Evolutionary conservation across 805 yeast species (phyloP).

Genomic region (Teunomyces aglyptinius): DNA sequence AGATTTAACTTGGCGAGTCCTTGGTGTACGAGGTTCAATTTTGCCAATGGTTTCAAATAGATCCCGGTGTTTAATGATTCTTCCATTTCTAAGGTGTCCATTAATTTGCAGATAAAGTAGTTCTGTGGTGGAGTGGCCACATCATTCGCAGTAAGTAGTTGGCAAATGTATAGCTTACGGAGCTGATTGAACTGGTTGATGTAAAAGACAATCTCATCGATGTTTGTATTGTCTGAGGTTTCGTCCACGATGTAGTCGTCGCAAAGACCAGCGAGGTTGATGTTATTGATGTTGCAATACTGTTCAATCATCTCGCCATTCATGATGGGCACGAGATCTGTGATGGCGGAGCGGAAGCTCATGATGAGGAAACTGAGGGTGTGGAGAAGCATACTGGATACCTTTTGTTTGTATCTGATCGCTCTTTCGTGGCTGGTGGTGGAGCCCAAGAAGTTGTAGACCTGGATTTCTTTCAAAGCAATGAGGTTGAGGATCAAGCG

Average conservation of each 20-base stretch:
- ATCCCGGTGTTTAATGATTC: background rate
- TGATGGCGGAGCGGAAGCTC: conserved; percentile 27
- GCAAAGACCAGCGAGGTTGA: conserved; percentile 20
- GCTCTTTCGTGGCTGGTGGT: background rate
- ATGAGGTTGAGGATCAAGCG: conserved; percentile 32
- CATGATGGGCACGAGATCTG: conserved; percentile 27
- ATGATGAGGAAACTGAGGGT: conserved; percentile 27
- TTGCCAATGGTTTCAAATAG: conserved; percentile 12
- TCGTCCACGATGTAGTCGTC: background rate
- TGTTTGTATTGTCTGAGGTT: conserved; percentile 5
- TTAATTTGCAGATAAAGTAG: conserved; percentile 31
- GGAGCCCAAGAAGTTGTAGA: conserved; percentile 18
- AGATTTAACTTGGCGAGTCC: conserved; percentile 24
- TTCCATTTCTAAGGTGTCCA: conserved; percentile 16
- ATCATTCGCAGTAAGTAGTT: conserved; percentile 37
- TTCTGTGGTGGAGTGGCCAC: conserved; percentile 18
- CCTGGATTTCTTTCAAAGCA: conserved; percentile 28
- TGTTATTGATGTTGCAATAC: conserved; percentile 38
- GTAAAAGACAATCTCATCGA: conserved; percentile 9
- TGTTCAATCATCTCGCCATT: conserved; percentile 40
- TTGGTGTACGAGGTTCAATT: conserved; percentile 16
- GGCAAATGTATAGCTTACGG: conserved; percentile 38
- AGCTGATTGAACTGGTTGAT: conserved; percentile 33
- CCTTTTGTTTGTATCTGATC: conserved; percentile 4
- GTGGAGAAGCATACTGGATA: conserved; percentile 20